Evolutionary conservation across 2,329 filamentous ascomycete genomes (phyloP), one percentile per base, ranked within the genome.

Genomic region (Bertia moriformis): DNA sequence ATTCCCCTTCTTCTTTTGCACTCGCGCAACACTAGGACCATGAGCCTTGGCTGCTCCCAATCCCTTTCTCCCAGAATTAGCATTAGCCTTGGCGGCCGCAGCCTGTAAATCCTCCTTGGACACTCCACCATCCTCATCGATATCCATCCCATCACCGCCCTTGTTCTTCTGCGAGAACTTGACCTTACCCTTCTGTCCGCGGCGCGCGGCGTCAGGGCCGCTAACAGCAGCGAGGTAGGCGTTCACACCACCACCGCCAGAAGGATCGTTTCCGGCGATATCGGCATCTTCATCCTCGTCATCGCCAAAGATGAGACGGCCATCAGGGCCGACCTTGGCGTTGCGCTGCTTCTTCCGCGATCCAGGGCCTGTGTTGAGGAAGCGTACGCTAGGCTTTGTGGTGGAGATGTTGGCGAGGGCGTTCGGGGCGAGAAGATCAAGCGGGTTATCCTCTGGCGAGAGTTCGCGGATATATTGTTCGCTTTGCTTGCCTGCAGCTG

Each of bases 321-420:
- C 85, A 53, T 93, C 84, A 38, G 79, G 58, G 51, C 91, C 78
- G 13, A 68, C 68, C 65, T 75, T 83, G 39, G 78, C 78, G 57
- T 79, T 83, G 32, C 61, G 71, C n/a, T n/a, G n/a, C 39, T 51
- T 54, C 55, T 55, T 45, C 14, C 65, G 66, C 49, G 69, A 67
- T 54, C 72, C 32, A 18, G 32, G 32, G 24, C 24, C 24, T 13
- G 32, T 35, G 32, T 35, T 35, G 32, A 35, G 32, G 32, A 35
- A 72, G 47, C 71, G 59, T 54, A 76, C 79, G 40, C 71, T 60
- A 3, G 88, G 89, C 57, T 87, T 89, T 10, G 86, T 94, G 4
- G 84, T 85, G 2, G 88, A 94, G 51, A 98, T 95, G 55, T 86
- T 91, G 40, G 86, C 89, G 32, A 98, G 73, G 5, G 88, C 86